phyloP scores from a whole-genome alignment of 345 rosid species.

The Linum lewisii region DNA sequence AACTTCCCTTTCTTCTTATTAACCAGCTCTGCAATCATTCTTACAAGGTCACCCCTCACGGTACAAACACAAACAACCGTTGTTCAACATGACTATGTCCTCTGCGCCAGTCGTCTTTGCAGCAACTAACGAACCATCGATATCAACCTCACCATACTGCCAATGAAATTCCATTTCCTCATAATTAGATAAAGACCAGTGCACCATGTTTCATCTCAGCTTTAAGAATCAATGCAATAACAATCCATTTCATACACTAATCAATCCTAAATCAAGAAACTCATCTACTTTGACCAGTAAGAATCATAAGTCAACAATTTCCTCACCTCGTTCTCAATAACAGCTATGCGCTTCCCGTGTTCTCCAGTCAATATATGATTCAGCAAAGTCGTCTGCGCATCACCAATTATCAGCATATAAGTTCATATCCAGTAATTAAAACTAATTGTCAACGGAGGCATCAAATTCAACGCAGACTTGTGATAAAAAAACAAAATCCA shows the following conservation, averaged over 20 bases:
- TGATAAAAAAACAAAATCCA: neutral
- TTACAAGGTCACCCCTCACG: conserved; percentile 93
- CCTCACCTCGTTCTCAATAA: conserved; percentile 90
- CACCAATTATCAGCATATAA: conserved; percentile 2
- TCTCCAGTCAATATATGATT: conserved; percentile 92
- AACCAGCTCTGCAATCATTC: conserved; percentile 83
- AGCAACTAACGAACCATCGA: conserved; percentile 93
- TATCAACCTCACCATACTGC: conserved; percentile 93
- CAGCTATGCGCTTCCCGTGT: conserved; percentile 93
- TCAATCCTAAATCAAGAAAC: conserved; percentile 2
- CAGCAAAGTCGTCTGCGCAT: conserved; percentile 72
- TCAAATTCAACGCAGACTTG: neutral
- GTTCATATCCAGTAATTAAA: neutral
- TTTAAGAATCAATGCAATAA: neutral
- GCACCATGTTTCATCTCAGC: too few relatives aligned
- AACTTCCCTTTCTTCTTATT: conserved; percentile 71
- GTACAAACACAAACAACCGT: conserved; percentile 98
- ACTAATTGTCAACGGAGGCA: neutral
- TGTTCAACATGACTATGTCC: conserved; percentile 88
- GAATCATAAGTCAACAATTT: neutral
- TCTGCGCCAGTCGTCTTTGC: conserved; percentile 78
- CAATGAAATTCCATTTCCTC: conserved; percentile 2
- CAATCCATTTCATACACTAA: neutral
- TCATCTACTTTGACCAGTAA: neutral
- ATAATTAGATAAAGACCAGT: neutral